These are phyloP conservation scores for Annulohypoxylon maeteangense DNA, from an alignment of 495 filamentous ascomycete species.

Conservation along the genomic window DNA sequence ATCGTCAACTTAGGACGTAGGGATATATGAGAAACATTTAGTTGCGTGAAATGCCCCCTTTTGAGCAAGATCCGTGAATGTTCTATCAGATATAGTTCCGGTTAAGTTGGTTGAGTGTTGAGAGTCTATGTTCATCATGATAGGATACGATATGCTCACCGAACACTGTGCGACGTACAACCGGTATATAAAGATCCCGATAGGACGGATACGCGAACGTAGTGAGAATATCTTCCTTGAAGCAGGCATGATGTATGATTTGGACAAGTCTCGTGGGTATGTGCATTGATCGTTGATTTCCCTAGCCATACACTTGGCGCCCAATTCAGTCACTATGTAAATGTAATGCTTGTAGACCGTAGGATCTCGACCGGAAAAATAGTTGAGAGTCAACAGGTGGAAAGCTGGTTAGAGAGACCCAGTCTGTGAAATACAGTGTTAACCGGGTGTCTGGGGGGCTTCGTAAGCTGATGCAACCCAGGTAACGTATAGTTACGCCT, in stretches of 20 bases:
- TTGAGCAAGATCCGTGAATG: background rate
- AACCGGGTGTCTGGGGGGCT: background rate
- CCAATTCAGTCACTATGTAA: background rate
- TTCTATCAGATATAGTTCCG: background rate
- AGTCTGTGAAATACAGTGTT: background rate
- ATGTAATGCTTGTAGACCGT: background rate
- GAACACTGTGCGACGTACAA: background rate
- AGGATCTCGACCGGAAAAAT: background rate
- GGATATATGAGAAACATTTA: background rate
- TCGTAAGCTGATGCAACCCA: background rate
- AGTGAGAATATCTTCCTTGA: background rate
- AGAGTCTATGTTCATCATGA: background rate
- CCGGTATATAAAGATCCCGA: background rate
- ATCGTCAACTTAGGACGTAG: background rate
- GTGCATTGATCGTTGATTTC: background rate
- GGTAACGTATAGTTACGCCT: background rate
- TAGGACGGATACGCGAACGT: background rate
- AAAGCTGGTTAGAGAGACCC: background rate
- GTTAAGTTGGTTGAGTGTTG: background rate
- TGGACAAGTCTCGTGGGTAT: background rate
- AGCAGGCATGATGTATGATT: background rate
- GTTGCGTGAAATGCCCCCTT: background rate
- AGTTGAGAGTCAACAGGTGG: background rate
- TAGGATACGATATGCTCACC: background rate
- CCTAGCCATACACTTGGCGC: background rate